These are phyloP conservation scores for Microcyclospora tardicrescens DNA, from an alignment of 2,329 filamentous ascomycete species.

Conservation along the genomic window DNA sequence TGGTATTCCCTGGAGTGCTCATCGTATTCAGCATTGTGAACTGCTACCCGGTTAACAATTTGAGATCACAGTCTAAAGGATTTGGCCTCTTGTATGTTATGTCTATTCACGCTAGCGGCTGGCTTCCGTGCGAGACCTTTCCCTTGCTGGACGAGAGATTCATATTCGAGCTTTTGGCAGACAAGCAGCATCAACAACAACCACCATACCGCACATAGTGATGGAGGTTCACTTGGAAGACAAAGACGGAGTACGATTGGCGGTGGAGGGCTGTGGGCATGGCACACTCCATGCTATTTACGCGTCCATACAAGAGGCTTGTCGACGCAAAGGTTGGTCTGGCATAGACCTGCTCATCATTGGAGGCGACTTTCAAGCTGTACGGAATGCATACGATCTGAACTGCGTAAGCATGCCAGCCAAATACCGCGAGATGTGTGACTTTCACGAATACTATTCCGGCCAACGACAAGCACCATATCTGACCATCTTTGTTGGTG, in stretches of 20 bases:
- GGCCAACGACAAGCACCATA: constrained; percentile 67
- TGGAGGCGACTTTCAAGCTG: constrained; percentile 87
- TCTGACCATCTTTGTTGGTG: constrained; percentile 81
- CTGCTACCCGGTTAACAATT: neutral
- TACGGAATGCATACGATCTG: constrained; percentile 78
- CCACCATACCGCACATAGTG: too few species aligned
- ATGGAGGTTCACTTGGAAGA: constrained; percentile 8
- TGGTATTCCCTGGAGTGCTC: neutral
- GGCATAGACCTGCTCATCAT: constrained; percentile 84
- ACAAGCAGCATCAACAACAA: too few species aligned
- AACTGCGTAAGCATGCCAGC: constrained; percentile 77
- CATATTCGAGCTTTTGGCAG: too few species aligned
- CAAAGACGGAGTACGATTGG: constrained; percentile 47
- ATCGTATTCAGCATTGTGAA: too few species aligned
- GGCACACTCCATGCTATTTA: constrained; percentile 89
- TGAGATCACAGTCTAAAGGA: too few species aligned
- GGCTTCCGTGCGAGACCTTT: too few species aligned
- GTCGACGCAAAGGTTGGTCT: constrained; percentile 60
- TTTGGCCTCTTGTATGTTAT: neutral
- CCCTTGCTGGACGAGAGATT: too few species aligned
- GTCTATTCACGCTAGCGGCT: neutral
- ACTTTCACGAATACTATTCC: constrained; percentile 91
- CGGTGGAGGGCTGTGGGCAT: constrained; percentile 84
- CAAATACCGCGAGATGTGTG: constrained; percentile 78
- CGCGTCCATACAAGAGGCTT: constrained; percentile 56